Evolutionary conservation across 225 moss, liverwort and hornwort genomes (phyloP), one percentile per base, ranked within the genome.

Genomic region (Neckera pumila): DNA sequence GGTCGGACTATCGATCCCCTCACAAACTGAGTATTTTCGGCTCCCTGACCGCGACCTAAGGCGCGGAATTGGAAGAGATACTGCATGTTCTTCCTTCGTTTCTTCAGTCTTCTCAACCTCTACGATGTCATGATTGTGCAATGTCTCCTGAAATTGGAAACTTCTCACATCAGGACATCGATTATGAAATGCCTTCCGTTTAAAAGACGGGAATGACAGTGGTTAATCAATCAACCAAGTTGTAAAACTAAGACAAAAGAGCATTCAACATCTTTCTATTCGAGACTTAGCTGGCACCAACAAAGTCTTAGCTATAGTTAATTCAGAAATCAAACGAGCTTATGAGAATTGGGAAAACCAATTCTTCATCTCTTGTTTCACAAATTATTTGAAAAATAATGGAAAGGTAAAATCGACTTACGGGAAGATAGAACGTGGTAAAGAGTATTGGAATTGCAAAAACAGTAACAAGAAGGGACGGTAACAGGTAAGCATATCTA

Each of bases 401-500:
- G 19, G 47, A 73, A 51, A 76, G 66, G 78, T 65, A 64, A 57
- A 83, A 34, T 18, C 28, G 18, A 87, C 94, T 92, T 90, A 94
- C 94, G 81, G 94, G 93, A 89, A 94, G 94, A 86, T 71, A 82
- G 9, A 91, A 86, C 56, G 90, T 43, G 73, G 77, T 38, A 60
- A 79, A 88, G 59, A 94, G 76, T 62, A 85, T 87, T 70, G 92
- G 93, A 83, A 94, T 31, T 43, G 94, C 92, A 47, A 93, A 8
- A 9, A 22, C 80, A 19, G 90, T 85, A 53, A 92, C 89, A 34
- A 91, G 43, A 87, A 94, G 89, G 70, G 94, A 94, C 47, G 94
- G 94, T 66, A 94, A 87, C 77, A 94, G 83, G 85, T 94, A 94
- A 58, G 93, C 33, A 89, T 80, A 94, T 71, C 94, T 94, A 62